Conservation (phyloP, 2,329 filamentous ascomycete species). For the Ceratocystis cacaofunesta region DNA sequence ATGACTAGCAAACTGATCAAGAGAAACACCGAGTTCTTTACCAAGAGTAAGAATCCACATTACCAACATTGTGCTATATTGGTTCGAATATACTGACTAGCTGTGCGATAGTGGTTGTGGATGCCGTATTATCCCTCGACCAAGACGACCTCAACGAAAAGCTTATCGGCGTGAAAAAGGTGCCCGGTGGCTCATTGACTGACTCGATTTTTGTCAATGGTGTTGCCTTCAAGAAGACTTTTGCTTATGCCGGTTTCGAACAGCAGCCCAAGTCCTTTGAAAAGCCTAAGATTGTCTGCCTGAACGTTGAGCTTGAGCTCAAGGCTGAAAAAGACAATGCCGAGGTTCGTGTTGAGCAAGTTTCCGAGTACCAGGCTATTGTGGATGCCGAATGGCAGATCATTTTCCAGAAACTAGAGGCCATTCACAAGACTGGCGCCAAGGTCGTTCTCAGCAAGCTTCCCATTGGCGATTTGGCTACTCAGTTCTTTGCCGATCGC, state of each 20-base stretch:
- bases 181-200: conserved; percentile 87
- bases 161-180: conserved; percentile 96
- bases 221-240: conserved; percentile 99
- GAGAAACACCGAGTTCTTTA: conserved; percentile 92
- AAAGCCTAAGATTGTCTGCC: conserved; percentile 88
- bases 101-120: conserved; percentile 66
- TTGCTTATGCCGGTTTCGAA: conserved; percentile 97
- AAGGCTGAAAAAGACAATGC: conserved; percentile 99
- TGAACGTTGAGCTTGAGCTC: conserved; percentile 95
- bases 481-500: conserved; percentile 93
- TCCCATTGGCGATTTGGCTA: conserved; percentile 92
- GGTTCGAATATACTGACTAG: conserved; percentile 2
- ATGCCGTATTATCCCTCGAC: conserved; percentile 87
- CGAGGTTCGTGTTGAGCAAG: conserved; percentile 93
- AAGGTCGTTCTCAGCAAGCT: conserved; percentile 96
- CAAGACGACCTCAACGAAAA: conserved; percentile 96
- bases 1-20: conserved; percentile 99
- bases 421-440: conserved; percentile 80
- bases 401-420: conserved; percentile 98
- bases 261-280: conserved; percentile 94
- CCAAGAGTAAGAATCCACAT: conserved; percentile 51
- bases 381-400: conserved; percentile 99
- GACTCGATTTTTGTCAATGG: conserved; percentile 95
- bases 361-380: conserved; percentile 97
- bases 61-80: neutral